These are phyloP conservation scores for Haplographium delicatum DNA, from an alignment of 495 filamentous ascomycete genomes.

Conservation along the genomic window DNA sequence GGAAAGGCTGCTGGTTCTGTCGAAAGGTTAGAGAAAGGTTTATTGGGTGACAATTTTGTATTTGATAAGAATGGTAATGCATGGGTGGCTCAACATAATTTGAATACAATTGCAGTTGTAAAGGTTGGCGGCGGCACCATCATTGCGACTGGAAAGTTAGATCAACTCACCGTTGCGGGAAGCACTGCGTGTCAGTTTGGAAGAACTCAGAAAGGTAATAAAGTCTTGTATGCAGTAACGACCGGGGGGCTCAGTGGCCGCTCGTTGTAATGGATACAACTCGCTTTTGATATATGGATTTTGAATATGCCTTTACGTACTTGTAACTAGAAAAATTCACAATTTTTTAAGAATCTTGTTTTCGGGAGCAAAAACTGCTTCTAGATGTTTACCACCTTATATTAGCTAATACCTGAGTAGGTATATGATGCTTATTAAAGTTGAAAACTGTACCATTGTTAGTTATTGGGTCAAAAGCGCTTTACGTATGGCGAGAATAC, in stretches of 20 bases:
- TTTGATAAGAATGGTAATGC: constrained; percentile 26
- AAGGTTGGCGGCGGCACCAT: constrained; percentile 12
- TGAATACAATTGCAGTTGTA: constrained; percentile 23
- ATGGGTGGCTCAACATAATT: constrained; percentile 25
- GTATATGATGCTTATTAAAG: no score
- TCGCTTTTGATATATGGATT: no score
- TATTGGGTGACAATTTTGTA: constrained; percentile 26
- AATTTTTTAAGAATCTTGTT: no score
- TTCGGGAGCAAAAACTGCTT: no score
- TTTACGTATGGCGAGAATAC: no score
- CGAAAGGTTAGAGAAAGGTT: constrained; percentile 2
- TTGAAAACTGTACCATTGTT: no score
- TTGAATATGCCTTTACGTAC: no score
- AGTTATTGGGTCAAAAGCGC: no score
- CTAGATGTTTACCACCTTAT: no score
- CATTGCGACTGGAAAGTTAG: constrained; percentile 18
- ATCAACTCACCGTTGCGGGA: constrained; percentile 27
- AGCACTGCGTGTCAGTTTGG: constrained; percentile 26
- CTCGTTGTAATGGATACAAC: no score
- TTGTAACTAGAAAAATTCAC: no score
- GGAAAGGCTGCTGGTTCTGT: constrained; percentile 18
- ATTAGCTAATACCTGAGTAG: no score
- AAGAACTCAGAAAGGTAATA: constrained; percentile 12
- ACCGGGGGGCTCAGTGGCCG: constrained; percentile 16
- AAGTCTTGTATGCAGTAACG: constrained; percentile 27